These are phyloP conservation scores for Lactarius sp. DNA, from an alignment of 768 basidiomycete species.

Conservation along the genomic window DNA sequence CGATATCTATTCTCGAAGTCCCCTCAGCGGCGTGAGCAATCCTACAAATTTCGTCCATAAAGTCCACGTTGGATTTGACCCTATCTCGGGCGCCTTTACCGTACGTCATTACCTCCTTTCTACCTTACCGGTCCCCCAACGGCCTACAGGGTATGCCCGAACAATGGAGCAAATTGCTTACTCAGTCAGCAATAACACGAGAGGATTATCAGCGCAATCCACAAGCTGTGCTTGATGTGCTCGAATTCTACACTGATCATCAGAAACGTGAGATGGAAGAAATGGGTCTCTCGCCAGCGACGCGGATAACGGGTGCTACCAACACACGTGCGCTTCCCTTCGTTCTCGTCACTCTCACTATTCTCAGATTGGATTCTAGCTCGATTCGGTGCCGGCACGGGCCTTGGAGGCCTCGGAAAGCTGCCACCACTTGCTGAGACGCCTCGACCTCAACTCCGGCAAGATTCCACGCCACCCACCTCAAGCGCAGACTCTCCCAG, in stretches of 20 bases:
- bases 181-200: constrained; percentile 93
- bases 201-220: constrained; percentile 98
- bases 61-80: constrained; percentile 97
- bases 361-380: constrained; percentile 48
- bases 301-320: constrained; percentile 26
- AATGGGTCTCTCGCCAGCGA: constrained; percentile 35
- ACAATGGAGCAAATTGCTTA: constrained; percentile 96
- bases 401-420: constrained; percentile 65
- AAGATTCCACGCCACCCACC: constrained; percentile 42
- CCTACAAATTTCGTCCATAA: constrained; percentile 99
- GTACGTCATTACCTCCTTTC: constrained; percentile 42
- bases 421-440: constrained; percentile 38
- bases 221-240: constrained; percentile 93
- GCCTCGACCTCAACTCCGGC: constrained; percentile 34
- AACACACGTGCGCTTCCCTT: constrained; percentile 24
- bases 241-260: constrained; percentile 98
- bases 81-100: constrained; percentile 89
- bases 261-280: constrained; percentile 92
- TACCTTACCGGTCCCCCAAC: constrained; percentile 1
- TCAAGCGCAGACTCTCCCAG: constrained; percentile 34
- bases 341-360: constrained; percentile 32
- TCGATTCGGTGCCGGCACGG: constrained; percentile 88
- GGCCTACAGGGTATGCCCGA: constrained; percentile 81
- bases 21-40: constrained; percentile 87
- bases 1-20: constrained; percentile 89